Conservation (phyloP, 208 protist genomes). For the Leptomonas pyrrhocoris region DNA sequence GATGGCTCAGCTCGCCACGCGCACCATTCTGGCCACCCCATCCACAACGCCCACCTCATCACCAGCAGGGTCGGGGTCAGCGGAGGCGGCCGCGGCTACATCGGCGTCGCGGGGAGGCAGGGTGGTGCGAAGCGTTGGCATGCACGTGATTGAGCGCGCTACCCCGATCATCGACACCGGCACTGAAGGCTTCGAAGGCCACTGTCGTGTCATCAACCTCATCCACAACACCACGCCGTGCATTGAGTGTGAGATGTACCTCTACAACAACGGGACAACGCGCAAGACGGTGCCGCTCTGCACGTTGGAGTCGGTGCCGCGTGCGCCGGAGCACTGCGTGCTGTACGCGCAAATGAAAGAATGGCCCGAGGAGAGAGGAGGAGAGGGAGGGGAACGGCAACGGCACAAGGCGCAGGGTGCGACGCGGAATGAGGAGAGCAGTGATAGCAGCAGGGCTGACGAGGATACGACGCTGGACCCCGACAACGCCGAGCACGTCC, state of each 20-base stretch:
- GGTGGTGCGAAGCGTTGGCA: conserved; percentile 1
- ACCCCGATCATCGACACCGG: conserved; percentile 98
- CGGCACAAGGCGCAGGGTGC: too few relatives aligned
- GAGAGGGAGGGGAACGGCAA: background rate
- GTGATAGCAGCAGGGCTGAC: conserved; percentile 7
- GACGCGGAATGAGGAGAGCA: too few relatives aligned
- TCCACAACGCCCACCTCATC: background rate
- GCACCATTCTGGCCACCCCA: too few relatives aligned
- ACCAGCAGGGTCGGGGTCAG: background rate
- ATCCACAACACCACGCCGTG: conserved; percentile 70
- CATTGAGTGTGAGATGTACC: conserved; percentile 91
- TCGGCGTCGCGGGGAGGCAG: background rate
- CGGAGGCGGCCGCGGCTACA: background rate
- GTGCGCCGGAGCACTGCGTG: conserved; percentile 97
- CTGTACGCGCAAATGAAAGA: conserved; percentile 89
- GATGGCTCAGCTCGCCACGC: conserved; percentile 61
- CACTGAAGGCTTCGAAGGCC: conserved; percentile 98
- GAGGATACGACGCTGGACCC: conserved; percentile 55
- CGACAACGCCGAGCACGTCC: conserved; percentile 92
- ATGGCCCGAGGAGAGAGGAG: conserved; percentile 68
- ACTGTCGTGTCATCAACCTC: conserved; percentile 92
- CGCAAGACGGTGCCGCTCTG: conserved; percentile 93
- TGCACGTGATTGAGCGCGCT: conserved; percentile 35
- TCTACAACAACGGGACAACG: conserved; percentile 78
- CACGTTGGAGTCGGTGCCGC: conserved; percentile 95